phyloP scores from a whole-genome alignment of 2,329 filamentous ascomycete species.

The Colletotrichum sp. region DNA sequence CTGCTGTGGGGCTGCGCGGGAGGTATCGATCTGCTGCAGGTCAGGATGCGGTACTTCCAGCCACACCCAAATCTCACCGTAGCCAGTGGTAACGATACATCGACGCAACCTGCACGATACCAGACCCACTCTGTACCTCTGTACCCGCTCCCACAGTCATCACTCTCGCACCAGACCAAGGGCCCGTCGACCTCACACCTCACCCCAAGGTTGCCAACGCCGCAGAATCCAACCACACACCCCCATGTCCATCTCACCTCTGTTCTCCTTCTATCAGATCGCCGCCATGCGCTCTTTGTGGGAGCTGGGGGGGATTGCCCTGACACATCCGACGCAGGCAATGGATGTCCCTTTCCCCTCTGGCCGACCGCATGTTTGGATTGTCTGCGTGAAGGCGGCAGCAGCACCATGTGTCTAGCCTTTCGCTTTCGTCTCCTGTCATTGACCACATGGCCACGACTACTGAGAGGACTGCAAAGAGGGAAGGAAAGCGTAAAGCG shows the following conservation, averaged over 20 bases:
- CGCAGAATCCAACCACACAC: conserved; percentile 19
- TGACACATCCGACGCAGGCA: background rate
- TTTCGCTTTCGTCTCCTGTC: background rate
- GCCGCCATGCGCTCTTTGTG: background rate
- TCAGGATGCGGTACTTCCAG: background rate
- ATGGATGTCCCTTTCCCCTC: background rate
- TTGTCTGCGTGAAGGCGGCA: background rate
- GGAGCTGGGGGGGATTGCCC: background rate
- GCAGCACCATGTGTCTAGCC: background rate
- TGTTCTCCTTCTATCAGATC: conserved; percentile 16
- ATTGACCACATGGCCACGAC: background rate
- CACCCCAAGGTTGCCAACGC: conserved; percentile 17
- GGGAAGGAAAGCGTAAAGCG: background rate
- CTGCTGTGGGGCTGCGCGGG: conserved; percentile 11
- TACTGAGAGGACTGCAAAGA: background rate
- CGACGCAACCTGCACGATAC: conserved; percentile 16
- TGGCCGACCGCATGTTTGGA: background rate
- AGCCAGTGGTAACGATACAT: background rate
- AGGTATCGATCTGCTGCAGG: conserved; percentile 11
- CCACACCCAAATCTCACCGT: background rate
- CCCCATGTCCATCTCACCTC: conserved; percentile 16
- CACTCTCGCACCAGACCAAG: conserved; percentile 14
- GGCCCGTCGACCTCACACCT: conserved; percentile 18
- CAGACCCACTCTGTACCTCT: conserved; percentile 9
- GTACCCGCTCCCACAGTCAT: conserved; percentile 22